Base-by-base conservation (phyloP, 2,329 filamentous ascomycete species). In the Huntiella abstrusa region DNA sequence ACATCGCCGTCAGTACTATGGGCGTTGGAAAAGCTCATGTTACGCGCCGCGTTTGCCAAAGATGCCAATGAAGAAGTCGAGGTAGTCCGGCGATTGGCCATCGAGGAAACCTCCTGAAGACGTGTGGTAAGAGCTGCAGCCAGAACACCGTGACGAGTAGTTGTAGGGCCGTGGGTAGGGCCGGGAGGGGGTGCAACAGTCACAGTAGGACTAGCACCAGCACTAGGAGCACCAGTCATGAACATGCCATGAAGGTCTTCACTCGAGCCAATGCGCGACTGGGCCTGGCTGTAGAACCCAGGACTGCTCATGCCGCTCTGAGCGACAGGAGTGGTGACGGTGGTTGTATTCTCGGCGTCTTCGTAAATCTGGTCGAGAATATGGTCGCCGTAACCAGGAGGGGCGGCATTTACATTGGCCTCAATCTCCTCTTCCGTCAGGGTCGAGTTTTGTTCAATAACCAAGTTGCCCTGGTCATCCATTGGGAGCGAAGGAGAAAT, bases 401-500 rank as follows among this genome's bases (percentile, higher is more conserved):
- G 91, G 8, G 88, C 87, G 49, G 81, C 73, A 19, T 73, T 70
- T 15, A 73, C 68, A 48, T 74, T 66, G 36, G 44, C 44, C 8
- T 48, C 51, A 5, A 75, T 70, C 36, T 68, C 65, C 22, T 34
- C 38, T 39, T 71, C 66, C 7, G 52, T 45, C 8, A 37, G 44
- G 12, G 15, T 3, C 7, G 33, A 64, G n/a, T 66, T 66, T 55
- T 76, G 71, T 45, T 71, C 69, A 46, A 83, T 67, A 45, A 83
- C 67, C 38, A 96, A 70, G 55, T 83, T 80, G 54, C 93, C 91
- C 50, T 88, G 75, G 45, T 93, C 85, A 55, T 91, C 84, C 34
- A 95, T 74, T 0, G 85, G 81, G 55, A 94, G 77, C 57, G 91
- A 91, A 0, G 91, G 88, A 4, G 91, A 98, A 53, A 96, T 95